These are phyloP conservation scores for Aspergillus persii DNA, from an alignment of 2,329 filamentous ascomycete species.

Conservation along the genomic window DNA sequence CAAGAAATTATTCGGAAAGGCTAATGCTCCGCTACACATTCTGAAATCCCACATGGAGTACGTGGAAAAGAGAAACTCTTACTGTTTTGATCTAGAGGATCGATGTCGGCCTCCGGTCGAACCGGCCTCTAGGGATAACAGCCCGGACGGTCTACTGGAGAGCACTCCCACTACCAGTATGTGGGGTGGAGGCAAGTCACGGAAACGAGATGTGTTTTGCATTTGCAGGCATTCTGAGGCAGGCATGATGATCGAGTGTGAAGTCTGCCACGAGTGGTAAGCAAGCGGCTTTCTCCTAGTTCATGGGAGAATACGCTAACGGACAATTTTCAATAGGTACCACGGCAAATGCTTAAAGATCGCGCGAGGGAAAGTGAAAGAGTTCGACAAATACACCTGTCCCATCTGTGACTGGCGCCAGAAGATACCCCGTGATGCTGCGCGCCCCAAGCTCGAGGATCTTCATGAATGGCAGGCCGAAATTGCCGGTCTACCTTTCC, in stretches of 20 bases:
- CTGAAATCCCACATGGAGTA: conserved; percentile 92
- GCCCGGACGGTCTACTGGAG: conserved; percentile 57
- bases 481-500: conserved; percentile 77
- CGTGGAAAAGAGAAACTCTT: conserved; percentile 81
- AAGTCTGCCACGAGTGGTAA: conserved; percentile 95
- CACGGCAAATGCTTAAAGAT: conserved; percentile 98
- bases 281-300: conserved; percentile 29
- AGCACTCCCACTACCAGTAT: conserved; percentile 24
- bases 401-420: conserved; percentile 97
- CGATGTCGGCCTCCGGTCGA: conserved; percentile 88
- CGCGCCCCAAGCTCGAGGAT: conserved; percentile 91
- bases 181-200: conserved; percentile 51
- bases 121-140: conserved; percentile 81
- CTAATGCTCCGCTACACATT: conserved; percentile 94
- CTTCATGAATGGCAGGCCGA: conserved; percentile 81
- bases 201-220: conserved; percentile 82
- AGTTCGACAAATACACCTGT: conserved; percentile 97
- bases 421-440: conserved; percentile 93
- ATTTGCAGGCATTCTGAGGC: conserved; percentile 92
- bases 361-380: conserved; percentile 93
- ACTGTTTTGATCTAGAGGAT: conserved; percentile 89
- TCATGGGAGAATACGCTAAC: background rate
- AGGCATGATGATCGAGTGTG: conserved; percentile 99
- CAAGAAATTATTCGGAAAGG: conserved; percentile 97
- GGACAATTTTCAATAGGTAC: conserved; percentile 62